Evolutionary conservation across 441 rosid species (phyloP).

Genomic region (Arabidopsis lyrata): DNA sequence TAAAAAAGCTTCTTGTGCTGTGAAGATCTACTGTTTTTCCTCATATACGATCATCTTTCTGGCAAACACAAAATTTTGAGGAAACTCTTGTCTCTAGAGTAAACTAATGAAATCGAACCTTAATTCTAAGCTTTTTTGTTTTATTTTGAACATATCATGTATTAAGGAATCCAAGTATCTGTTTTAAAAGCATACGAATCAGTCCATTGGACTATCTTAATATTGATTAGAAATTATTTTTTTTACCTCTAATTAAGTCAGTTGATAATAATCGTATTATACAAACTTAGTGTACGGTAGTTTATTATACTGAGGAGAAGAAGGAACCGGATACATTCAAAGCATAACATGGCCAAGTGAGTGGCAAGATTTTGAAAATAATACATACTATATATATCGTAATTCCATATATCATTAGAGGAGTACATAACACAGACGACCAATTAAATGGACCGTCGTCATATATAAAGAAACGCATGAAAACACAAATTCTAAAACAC

Average conservation of each 20-base stretch:
- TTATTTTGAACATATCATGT: not conserved
- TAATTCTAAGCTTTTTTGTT: not conserved
- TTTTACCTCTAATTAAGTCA: not conserved
- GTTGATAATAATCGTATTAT: not conserved
- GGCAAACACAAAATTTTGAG: not conserved
- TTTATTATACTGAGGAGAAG: slow-evolving; percentile 3
- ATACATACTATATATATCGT: slow-evolving; percentile 31
- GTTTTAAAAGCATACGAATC: not conserved
- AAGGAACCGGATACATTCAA: slow-evolving; percentile 9
- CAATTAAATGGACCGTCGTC: slow-evolving; percentile 29
- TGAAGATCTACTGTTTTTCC: slow-evolving; percentile 11
- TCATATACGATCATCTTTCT: slow-evolving; percentile 2
- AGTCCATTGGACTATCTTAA: not conserved
- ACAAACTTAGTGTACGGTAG: not conserved
- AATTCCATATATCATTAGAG: slow-evolving; percentile 16
- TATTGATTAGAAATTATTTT: not conserved
- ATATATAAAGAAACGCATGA: slow-evolving; percentile 12
- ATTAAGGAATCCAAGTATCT: not conserved
- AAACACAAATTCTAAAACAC: slow-evolving; percentile 22
- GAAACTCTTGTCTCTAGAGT: not conserved
- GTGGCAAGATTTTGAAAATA: slow-evolving; percentile 9
- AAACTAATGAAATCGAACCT: not conserved
- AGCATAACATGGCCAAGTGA: slow-evolving; percentile 18
- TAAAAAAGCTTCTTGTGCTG: not conserved
- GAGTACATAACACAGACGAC: slow-evolving; percentile 25